A percentile compares a stretch with the other conserved stretches of the same genome.
These are phyloP conservation scores for Penicillium psychrofluorescens DNA, from an alignment of 495 filamentous ascomycete genomes.

Conservation along the genomic window DNA sequence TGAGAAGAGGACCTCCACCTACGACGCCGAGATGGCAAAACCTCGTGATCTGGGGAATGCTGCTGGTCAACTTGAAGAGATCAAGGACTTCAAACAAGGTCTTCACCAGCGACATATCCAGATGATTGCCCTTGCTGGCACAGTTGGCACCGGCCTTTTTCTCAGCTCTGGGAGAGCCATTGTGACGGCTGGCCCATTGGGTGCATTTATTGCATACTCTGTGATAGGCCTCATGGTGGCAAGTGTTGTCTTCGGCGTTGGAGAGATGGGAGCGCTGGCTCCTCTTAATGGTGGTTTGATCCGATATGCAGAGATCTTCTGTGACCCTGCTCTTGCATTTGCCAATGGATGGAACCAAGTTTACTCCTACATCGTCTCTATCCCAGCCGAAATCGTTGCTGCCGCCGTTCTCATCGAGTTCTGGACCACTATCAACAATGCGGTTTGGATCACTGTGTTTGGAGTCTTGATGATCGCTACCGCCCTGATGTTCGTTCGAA, in stretches of 20 bases:
- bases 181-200: conserved; percentile 51
- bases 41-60: background rate
- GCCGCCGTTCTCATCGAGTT: conserved; percentile 44
- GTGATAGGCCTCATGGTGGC: conserved; percentile 13
- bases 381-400: conserved; percentile 34
- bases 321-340: conserved; percentile 22
- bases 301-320: conserved; percentile 17
- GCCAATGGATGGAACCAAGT: conserved; percentile 24
- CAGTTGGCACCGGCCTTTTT: conserved; percentile 25
- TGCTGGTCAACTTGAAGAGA: conserved; percentile 3
- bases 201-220: conserved; percentile 25
- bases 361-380: conserved; percentile 20
- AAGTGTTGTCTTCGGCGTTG: conserved; percentile 14
- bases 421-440: conserved; percentile 30
- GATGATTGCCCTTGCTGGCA: conserved; percentile 38
- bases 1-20: background rate
- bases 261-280: conserved; percentile 18
- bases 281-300: conserved; percentile 22
- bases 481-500: conserved; percentile 31
- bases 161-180: conserved; percentile 48
- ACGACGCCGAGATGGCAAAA: conserved; percentile 3
- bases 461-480: conserved; percentile 36
- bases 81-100: conserved; percentile 4
- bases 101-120: conserved; percentile 20
- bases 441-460: conserved; percentile 39